Base-by-base conservation (phyloP, 2,329 filamentous ascomycete species). In the Epichloe aotearoae region DNA sequence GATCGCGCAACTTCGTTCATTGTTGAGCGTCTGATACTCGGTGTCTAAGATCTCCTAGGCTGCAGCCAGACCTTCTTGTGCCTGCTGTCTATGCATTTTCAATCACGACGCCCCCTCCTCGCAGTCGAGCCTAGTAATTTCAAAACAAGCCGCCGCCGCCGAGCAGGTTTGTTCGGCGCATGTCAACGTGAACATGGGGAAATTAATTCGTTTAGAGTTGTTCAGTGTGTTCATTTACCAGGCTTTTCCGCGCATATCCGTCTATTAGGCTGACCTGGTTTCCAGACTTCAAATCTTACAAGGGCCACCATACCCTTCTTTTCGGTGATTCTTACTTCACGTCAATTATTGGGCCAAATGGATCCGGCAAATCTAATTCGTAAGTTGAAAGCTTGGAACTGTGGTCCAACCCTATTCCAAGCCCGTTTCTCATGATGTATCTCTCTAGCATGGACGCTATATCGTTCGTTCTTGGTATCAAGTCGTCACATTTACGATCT, bases 321-420 rank as follows among this genome's bases (percentile, higher is more conserved):
- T 96, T 98, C 62, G 91, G 91, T 63, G 91, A 98, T 72, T 94
- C 90, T 2, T 97, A 96, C 70, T 98, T 98, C 69, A 98, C 93
- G 47, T 98, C 93, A 41, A 96, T 98, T 64, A 97, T 98, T 64
- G 93, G 94, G 5, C 93, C 93, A 66, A 98, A 98, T 90, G 93
- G 93, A 74, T 97, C 93, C 37, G 93, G 93, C 57, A 98, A 98
- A 70, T 98, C 93, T 19, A 98, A 98, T 68, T 95, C 90, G 87
- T 91, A 70, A 65, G 83, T 74, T 41, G 15, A 38, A 43, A 44
- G 40, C n/a, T 8, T 6, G 4, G 10, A 41, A 15, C 2, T 10
- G 20, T 41, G 23, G 33, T 17, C 8, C 38, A n/a, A 11, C 6
- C 10, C 19, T 20, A 12, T 26, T 12, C 11, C 17, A 14, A 17